Evolutionary conservation across 2,329 filamentous ascomycete species (phyloP), one percentile per base, ranked within the genome.

Genomic region (Neoarthrinium moseri): DNA sequence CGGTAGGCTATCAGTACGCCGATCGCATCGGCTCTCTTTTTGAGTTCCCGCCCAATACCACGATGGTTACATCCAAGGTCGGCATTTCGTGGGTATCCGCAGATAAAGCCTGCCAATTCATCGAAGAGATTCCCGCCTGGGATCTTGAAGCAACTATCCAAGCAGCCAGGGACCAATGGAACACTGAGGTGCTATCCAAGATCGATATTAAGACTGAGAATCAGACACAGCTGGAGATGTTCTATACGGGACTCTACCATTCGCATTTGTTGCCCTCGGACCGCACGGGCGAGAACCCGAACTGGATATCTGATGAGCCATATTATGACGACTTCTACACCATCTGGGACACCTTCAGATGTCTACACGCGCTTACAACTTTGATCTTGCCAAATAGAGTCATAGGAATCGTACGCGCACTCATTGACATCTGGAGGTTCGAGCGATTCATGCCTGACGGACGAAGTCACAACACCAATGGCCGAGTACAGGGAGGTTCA

Each of bases 251-350:
- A 2, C 60, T 85, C 6, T 84, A 84, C 51, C 77, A 78, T 53
- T 78, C 80, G 70, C 78, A 82, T 51, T 56, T 84, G n/a, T 77
- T 83, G 50, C 80, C 80, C 0, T 81, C 78, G 0, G 78, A 84
- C 47, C 70, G 76, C 5, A 81, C 77, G 0, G 78, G 75, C 1
- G 79, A 84, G 52, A 84, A 83, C 45, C 79, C 78, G 0, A 58
- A 66, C 3, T 83, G 80, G 79, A 58, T 63, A 4, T 75, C 72
- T 2, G 57, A 58, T 0, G 79, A 83, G 53, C 78, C 80, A 2
- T 81, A 77, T 48, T 83, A 79, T 54, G 77, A 83, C 41, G 79
- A 83, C 51, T 73, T 79, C 37, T 83, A 80, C 57, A 81, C 79
- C 0, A 66, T 78, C 11, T 83, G 80, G 80, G 67, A 70, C 34